These are phyloP conservation scores for Primulina huaijiensis DNA, from an alignment of 257 asterid species.

Conservation along the genomic window DNA sequence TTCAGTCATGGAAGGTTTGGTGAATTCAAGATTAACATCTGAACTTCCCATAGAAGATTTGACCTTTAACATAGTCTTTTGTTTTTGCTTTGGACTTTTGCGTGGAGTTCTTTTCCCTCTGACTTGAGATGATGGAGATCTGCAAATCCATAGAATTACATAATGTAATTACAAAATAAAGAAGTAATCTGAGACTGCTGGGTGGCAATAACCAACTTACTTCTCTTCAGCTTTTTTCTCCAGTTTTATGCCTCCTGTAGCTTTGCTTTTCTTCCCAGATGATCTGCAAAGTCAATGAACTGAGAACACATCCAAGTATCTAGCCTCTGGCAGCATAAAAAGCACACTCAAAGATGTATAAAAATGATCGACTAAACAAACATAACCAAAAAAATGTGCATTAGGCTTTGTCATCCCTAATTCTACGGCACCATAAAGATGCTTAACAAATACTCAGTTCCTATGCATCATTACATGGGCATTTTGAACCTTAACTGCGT, in stretches of 20 bases:
- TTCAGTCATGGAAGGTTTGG: conserved; percentile 36
- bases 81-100: conserved; percentile 49
- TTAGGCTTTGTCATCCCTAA: neutral
- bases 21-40: conserved; percentile 32
- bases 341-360: neutral
- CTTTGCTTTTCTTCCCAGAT: conserved; percentile 49
- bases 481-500: neutral
- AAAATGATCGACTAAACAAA: neutral
- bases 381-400: neutral
- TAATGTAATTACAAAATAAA: conserved; percentile 24
- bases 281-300: conserved; percentile 48
- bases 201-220: conserved; percentile 43
- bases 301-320: conserved; percentile 17
- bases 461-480: neutral
- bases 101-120: conserved; percentile 84
- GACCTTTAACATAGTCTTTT: conserved; percentile 38
- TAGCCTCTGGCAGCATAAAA: conserved; percentile 18
- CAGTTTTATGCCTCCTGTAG: conserved; percentile 41
- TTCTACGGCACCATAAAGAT: neutral
- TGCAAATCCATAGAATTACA: conserved; percentile 38
- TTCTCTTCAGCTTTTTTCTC: conserved; percentile 41
- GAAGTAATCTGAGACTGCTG: conserved; percentile 19
- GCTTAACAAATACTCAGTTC: neutral
- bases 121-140: conserved; percentile 62
- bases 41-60: conserved; percentile 41